Evolutionary conservation across 2,329 filamentous ascomycete genomes (phyloP).

Genomic region (Neofusicoccum parvum): DNA sequence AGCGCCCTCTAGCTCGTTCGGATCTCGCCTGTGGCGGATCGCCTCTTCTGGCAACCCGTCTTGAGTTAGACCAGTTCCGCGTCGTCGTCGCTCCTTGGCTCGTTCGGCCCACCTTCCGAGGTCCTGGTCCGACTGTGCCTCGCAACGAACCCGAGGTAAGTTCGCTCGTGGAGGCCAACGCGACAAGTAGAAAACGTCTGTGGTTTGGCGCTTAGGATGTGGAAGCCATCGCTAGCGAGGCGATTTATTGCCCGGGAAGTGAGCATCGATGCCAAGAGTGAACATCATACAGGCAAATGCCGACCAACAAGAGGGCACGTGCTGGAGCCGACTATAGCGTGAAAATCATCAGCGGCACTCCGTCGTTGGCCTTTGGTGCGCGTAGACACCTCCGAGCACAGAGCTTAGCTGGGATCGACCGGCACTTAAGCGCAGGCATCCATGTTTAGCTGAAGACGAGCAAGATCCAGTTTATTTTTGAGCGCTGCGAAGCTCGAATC

Average conservation of each 20-base stretch:
- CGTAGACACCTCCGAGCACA: constrained; percentile 1
- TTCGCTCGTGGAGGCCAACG: neutral
- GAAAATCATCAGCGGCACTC: constrained; percentile 2
- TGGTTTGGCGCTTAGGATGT: neutral
- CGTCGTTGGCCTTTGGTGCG: neutral
- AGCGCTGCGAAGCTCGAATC: neutral
- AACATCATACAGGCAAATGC: neutral
- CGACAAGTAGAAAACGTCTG: neutral
- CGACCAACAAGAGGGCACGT: neutral
- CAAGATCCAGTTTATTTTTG: neutral
- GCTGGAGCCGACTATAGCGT: neutral
- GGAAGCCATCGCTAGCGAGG: neutral
- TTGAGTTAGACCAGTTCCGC: neutral
- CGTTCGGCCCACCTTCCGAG: neutral
- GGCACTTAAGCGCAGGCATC: constrained; percentile 9
- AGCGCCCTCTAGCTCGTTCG: neutral
- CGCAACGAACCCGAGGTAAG: neutral
- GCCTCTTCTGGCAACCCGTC: constrained; percentile 4
- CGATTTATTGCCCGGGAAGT: neutral
- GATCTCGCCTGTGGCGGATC: constrained; percentile 17
- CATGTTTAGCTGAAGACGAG: neutral
- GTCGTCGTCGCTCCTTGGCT: neutral
- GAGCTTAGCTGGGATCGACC: constrained; percentile 15
- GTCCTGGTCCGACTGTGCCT: neutral
- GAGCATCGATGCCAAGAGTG: neutral